phyloP scores from a whole-genome alignment of 306 rosid species.

The Cucumis cinereus region DNA sequence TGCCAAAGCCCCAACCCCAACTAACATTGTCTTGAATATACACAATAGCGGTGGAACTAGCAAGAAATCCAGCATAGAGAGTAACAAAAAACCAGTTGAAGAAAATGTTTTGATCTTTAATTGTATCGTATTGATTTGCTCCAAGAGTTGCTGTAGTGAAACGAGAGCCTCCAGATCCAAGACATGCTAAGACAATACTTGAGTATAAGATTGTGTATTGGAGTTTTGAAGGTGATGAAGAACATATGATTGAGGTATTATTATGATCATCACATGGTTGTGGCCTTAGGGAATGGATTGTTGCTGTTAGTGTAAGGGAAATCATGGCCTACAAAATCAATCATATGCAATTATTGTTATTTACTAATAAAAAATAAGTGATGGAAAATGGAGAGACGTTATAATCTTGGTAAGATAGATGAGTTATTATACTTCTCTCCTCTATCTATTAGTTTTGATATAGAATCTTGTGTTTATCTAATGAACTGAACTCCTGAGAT shows the following conservation, averaged over 20 bases:
- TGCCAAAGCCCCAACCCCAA: slow-evolving; percentile 28
- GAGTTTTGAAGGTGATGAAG: slow-evolving; percentile 14
- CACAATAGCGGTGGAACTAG: slow-evolving; percentile 18
- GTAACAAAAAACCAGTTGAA: slow-evolving; percentile 30
- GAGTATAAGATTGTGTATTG: slow-evolving; percentile 19
- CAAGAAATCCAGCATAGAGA: slow-evolving; percentile 12
- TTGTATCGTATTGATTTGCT: slow-evolving; percentile 20
- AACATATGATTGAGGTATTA: background rate
- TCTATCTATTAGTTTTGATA: too few species aligned
- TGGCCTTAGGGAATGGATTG: slow-evolving; percentile 18
- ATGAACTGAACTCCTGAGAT: too few species aligned
- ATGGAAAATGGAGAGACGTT: too few species aligned
- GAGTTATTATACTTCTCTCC: too few species aligned
- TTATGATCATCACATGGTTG: slow-evolving; percentile 4
- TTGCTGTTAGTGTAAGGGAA: slow-evolving; percentile 17
- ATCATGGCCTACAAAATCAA: slow-evolving; percentile 15
- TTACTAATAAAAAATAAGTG: too few species aligned
- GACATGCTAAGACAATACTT: slow-evolving; percentile 13
- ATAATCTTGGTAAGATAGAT: too few species aligned
- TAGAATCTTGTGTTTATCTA: too few species aligned
- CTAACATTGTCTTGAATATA: slow-evolving; percentile 28
- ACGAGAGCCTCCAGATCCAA: slow-evolving; percentile 31
- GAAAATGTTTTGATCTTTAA: slow-evolving; percentile 13
- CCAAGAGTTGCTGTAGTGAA: slow-evolving; percentile 33
- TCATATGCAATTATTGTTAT: background rate